Evolutionary conservation across 2,329 filamentous ascomycete species (phyloP).

Genomic region (Knufia fluminis): DNA sequence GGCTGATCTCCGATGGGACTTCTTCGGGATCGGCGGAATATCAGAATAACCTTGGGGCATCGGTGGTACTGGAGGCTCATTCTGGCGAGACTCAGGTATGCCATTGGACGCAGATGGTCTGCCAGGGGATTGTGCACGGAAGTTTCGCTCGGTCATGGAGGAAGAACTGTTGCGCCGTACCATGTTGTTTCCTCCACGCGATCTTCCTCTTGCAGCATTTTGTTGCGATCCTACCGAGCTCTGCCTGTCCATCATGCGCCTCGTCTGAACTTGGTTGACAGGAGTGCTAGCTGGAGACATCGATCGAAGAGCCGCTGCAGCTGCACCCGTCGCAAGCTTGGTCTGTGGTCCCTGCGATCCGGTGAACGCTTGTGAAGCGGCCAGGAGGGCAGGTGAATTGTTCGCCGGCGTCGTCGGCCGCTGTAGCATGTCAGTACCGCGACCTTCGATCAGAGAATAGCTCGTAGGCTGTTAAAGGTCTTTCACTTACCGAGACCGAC

Average conservation of each 20-base stretch:
- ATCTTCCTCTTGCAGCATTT: conserved; percentile 16
- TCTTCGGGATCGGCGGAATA: conserved; percentile 18
- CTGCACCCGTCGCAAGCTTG: conserved; percentile 74
- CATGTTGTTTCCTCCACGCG: conserved; percentile 38
- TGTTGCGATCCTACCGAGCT: conserved; percentile 43
- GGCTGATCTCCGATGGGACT: conserved; percentile 34
- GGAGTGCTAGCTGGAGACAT: conserved; percentile 68
- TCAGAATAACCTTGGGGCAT: conserved; percentile 48
- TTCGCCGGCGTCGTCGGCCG: conserved; percentile 57
- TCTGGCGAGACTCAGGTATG: conserved; percentile 32
- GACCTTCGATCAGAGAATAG: conserved; percentile 11
- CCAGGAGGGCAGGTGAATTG: conserved; percentile 65
- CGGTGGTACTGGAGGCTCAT: conserved; percentile 65
- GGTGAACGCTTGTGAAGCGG: conserved; percentile 72
- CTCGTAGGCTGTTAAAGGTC: conserved; percentile 1
- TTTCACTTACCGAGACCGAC: conserved; percentile 21
- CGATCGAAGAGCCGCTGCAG: conserved; percentile 72
- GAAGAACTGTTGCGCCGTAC: conserved; percentile 60
- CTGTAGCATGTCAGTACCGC: conserved; percentile 15
- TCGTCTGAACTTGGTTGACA: conserved; percentile 77
- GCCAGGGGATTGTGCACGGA: conserved; percentile 63
- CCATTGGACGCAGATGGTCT: conserved; percentile 35
- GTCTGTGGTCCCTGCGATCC: conserved; percentile 54
- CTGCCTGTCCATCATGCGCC: conserved; percentile 66
- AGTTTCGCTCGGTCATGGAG: conserved; percentile 84